These are phyloP conservation scores for Epicoccum nigrum DNA, from an alignment of 2,329 filamentous ascomycete genomes.

Conservation along the genomic window DNA sequence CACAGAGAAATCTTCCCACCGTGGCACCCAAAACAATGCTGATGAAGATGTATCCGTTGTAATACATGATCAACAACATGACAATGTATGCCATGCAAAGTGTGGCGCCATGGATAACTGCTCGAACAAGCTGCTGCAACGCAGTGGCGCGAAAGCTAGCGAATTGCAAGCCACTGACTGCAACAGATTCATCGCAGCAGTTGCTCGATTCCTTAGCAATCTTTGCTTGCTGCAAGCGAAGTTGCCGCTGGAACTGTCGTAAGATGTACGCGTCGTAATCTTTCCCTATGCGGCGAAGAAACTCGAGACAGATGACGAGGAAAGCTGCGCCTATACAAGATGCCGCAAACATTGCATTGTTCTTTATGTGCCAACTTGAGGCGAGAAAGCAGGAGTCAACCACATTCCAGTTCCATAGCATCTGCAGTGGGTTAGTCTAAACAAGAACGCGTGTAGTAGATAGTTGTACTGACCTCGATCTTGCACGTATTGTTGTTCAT, in stretches of 20 bases:
- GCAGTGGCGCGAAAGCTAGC: conserved; percentile 60
- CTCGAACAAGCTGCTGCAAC: conserved; percentile 69
- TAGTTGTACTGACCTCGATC: conserved; percentile 40
- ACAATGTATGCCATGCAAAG: conserved; percentile 80
- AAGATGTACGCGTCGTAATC: conserved; percentile 75
- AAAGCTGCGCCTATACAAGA: conserved; percentile 78
- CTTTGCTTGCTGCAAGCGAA: conserved; percentile 31
- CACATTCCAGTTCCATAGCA: conserved; percentile 82
- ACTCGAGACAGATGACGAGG: conserved; percentile 74
- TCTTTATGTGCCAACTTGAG: conserved; percentile 71
- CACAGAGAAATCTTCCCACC: conserved; percentile 74
- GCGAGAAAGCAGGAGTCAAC: conserved; percentile 75
- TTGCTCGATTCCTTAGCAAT: conserved; percentile 24
- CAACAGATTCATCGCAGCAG: conserved; percentile 32
- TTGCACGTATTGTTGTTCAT: conserved; percentile 41
- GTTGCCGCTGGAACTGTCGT: conserved; percentile 55
- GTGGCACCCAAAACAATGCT: conserved; percentile 80
- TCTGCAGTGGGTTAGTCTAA: conserved; percentile 54
- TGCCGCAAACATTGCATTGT: conserved; percentile 74
- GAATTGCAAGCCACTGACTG: conserved; percentile 30
- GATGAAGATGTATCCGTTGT: conserved; percentile 76
- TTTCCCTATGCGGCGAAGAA: conserved; percentile 71
- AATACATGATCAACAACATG: conserved; percentile 74
- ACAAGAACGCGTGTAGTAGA: background rate
- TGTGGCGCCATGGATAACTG: conserved; percentile 71